A percentile compares a stretch with the other conserved stretches of the same genome.
Evolutionary conservation across 129 eudicot genomes (phyloP).

Genomic region (Pittosporum tobira): DNA sequence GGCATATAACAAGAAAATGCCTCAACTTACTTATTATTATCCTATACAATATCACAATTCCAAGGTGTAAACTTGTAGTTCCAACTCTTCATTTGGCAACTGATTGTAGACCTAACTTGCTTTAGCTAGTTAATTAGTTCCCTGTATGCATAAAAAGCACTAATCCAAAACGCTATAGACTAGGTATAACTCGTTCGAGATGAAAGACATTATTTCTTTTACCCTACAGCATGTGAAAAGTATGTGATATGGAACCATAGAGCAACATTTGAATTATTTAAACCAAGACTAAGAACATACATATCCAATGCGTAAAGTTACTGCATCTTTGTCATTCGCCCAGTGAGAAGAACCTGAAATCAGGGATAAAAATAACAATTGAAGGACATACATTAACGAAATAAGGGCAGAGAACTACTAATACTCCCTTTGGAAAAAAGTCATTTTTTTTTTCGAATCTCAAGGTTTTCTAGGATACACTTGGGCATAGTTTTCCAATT

Average conservation of each 20-base stretch:
- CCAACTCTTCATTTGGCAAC: no score
- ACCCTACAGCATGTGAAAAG: background rate
- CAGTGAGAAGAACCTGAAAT: constrained; percentile 50
- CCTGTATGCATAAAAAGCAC: no score
- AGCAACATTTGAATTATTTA: constrained; percentile 1
- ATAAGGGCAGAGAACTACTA: background rate
- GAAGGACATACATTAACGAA: background rate
- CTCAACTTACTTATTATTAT: no score
- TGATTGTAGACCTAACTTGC: no score
- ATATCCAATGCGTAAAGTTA: constrained; percentile 62
- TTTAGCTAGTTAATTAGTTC: no score
- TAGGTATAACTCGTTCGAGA: no score
- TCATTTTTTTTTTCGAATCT: no score
- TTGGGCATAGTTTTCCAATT: no score
- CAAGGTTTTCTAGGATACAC: no score
- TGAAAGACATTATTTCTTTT: no score
- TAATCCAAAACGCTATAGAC: no score
- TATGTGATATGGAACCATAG: constrained; percentile 11
- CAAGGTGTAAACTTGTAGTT: background rate
- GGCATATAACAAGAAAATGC: background rate
- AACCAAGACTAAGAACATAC: constrained; percentile 35
- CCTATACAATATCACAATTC: background rate
- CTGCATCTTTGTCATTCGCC: constrained; percentile 80
- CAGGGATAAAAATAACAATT: background rate
- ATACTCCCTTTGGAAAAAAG: background rate